These are phyloP conservation scores for Vigna unguiculata DNA, from an alignment of 306 rosid species.

Conservation along the genomic window DNA sequence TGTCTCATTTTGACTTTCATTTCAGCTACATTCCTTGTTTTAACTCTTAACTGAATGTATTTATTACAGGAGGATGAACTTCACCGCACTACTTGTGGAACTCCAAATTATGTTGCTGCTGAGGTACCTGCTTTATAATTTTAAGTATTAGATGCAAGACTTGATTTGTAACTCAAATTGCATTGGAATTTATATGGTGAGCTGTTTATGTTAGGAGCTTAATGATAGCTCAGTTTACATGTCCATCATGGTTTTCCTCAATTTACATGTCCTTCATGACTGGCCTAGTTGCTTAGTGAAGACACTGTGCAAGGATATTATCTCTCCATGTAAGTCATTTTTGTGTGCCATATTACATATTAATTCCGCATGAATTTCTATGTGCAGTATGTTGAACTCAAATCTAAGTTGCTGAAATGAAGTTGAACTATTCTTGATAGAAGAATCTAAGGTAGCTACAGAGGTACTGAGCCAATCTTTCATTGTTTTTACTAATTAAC, in stretches of 20 bases:
- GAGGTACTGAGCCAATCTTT: slow-evolving; percentile 62
- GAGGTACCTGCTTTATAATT: slow-evolving; percentile 64
- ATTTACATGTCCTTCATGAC: slow-evolving; percentile 75
- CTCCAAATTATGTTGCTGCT: slow-evolving; percentile 99
- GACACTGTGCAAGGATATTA: too few relatives aligned
- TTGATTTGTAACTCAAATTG: slow-evolving; percentile 33
- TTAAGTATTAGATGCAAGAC: slow-evolving; percentile 33
- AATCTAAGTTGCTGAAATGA: slow-evolving; percentile 71
- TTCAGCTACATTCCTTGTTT: too few relatives aligned
- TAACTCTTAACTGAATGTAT: slow-evolving; percentile 31
- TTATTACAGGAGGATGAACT: slow-evolving; percentile 79
- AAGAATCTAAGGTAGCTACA: too few relatives aligned
- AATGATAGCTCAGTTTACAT: slow-evolving; percentile 81
- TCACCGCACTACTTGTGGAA: slow-evolving; percentile 98
- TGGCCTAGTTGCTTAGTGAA: too few relatives aligned
- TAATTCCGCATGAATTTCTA: too few relatives aligned
- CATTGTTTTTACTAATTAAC: too few relatives aligned
- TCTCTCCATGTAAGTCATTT: slow-evolving; percentile 75
- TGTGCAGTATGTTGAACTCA: too few relatives aligned
- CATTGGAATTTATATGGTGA: slow-evolving; percentile 32
- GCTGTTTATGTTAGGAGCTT: slow-evolving; percentile 70
- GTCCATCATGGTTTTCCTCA: slow-evolving; percentile 67
- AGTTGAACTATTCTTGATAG: too few relatives aligned
- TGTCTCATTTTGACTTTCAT: too few relatives aligned
- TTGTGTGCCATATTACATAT: too few relatives aligned